Percentiles rank a stretch among this genome's conserved stretches.
Conservation (phyloP, 2,329 filamentous ascomycete species). For the Falciphora oryzae region DNA sequence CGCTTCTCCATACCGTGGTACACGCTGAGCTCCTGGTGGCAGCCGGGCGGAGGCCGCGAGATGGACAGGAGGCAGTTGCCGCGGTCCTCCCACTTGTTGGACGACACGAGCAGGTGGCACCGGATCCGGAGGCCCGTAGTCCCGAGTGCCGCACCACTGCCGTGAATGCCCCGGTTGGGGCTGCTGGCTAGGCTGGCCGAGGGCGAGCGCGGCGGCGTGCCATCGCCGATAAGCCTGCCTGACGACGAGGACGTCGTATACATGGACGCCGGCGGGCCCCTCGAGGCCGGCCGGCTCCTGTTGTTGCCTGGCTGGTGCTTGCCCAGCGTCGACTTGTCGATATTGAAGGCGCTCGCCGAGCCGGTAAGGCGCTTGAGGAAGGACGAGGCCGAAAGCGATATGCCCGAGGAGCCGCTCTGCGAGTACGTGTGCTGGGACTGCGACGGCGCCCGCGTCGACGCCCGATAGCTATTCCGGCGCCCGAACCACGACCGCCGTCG, state of each 20-base stretch:
- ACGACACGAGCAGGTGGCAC: slow-evolving; percentile 71
- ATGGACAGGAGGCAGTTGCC: slow-evolving; percentile 81
- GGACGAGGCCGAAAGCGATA: slow-evolving; percentile 58
- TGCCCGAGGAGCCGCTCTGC: slow-evolving; percentile 56
- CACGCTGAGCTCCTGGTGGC: slow-evolving; percentile 51
- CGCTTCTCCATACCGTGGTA: slow-evolving; percentile 74
- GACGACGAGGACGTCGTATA: slow-evolving; percentile 56
- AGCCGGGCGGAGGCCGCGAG: slow-evolving; percentile 62
- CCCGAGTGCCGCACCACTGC: slow-evolving; percentile 41
- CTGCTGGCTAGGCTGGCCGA: slow-evolving; percentile 50
- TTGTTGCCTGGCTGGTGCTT: slow-evolving; percentile 42
- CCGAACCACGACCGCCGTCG: slow-evolving; percentile 53
- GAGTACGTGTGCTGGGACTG: slow-evolving; percentile 24
- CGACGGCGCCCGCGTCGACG: slow-evolving; percentile 54
- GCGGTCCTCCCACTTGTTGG: slow-evolving; percentile 85
- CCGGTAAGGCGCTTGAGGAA: slow-evolving; percentile 77
- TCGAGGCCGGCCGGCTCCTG: slow-evolving; percentile 26
- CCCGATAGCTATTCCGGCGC: slow-evolving; percentile 59
- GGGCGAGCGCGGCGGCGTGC: slow-evolving; percentile 48
- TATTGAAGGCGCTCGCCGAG: slow-evolving; percentile 65
- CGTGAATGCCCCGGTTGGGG: slow-evolving; percentile 40
- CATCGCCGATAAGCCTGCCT: slow-evolving; percentile 22
- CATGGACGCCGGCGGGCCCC: slow-evolving; percentile 38
- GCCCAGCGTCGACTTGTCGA: slow-evolving; percentile 71
- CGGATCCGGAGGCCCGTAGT: slow-evolving; percentile 80